Percentiles rank a stretch among this genome's conserved stretches.
phyloP scores from a whole-genome alignment of 108 stramenopile species.

The Cylindrotheca closterium region DNA sequence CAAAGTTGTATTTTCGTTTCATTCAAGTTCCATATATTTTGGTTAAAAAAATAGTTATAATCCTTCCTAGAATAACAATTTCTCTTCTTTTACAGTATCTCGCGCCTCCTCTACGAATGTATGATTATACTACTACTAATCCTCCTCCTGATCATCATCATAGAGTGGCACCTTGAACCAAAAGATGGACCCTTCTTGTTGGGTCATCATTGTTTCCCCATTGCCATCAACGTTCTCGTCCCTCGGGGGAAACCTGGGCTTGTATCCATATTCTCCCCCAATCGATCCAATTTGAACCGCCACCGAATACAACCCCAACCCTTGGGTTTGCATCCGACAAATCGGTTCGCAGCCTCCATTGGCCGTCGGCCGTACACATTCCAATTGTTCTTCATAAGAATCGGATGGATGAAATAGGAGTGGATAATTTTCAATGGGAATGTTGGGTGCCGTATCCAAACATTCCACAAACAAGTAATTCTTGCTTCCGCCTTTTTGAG shows the following conservation, averaged over 20 bases:
- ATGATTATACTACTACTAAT: too few species aligned
- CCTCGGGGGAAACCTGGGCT: constrained; percentile 17
- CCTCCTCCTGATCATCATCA: too few species aligned
- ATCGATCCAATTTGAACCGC: constrained; percentile 50
- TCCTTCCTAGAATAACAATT: too few species aligned
- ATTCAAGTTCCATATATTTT: too few species aligned
- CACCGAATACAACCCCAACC: constrained; percentile 59
- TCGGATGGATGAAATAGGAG: constrained; percentile 52
- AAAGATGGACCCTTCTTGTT: constrained; percentile 61
- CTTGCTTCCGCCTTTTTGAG: too few species aligned
- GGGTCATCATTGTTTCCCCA: constrained; percentile 16
- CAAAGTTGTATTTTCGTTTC: too few species aligned
- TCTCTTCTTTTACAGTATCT: too few species aligned
- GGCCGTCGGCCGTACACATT: constrained; percentile 9
- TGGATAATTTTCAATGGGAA: constrained; percentile 50
- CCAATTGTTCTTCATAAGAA: constrained; percentile 39
- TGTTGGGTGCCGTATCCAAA: constrained; percentile 65
- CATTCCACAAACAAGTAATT: constrained; percentile 48
- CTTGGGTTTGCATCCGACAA: not conserved
- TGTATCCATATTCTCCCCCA: constrained; percentile 54
- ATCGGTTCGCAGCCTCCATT: constrained; percentile 3
- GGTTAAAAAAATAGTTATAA: too few species aligned
- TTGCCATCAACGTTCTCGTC: not conserved
- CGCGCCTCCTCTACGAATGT: too few species aligned
- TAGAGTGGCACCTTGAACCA: constrained; percentile 41